A percentile compares a stretch with the other conserved stretches of the same genome.
Evolutionary conservation across 805 yeast species (phyloP).

Genomic region (Geotrichum ghanense): DNA sequence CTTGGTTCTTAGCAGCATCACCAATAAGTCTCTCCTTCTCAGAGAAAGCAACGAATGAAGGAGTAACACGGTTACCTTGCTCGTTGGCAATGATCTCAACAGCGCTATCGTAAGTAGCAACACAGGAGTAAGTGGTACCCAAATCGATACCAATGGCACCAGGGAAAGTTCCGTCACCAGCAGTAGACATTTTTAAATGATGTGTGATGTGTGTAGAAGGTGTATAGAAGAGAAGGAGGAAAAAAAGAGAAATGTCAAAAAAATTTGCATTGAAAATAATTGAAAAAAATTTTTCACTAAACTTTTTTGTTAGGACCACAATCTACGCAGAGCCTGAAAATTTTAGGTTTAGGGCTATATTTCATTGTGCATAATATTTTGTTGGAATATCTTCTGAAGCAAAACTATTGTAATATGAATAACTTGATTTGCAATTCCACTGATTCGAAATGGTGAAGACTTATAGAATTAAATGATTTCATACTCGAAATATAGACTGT

Average conservation of each 20-base stretch:
- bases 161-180: constrained; percentile 91
- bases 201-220: neutral
- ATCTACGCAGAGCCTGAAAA: neutral
- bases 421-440: too few relatives aligned
- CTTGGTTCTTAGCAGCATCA: constrained; percentile 97
- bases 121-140: constrained; percentile 95
- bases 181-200: constrained; percentile 18
- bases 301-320: neutral
- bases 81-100: constrained; percentile 96
- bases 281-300: too few relatives aligned
- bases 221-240: constrained; percentile 3
- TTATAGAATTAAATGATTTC: too few relatives aligned
- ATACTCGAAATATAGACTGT: too few relatives aligned
- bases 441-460: too few relatives aligned
- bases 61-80: constrained; percentile 97
- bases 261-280: too few relatives aligned
- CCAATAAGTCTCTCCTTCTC: constrained; percentile 89
- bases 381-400: too few relatives aligned
- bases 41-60: constrained; percentile 91
- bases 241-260: constrained; percentile 4
- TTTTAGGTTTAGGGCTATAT: neutral
- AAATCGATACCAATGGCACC: constrained; percentile 99
- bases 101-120: constrained; percentile 86
- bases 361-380: too few relatives aligned
- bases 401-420: too few relatives aligned